Evolutionary conservation across 2,329 filamentous ascomycete genomes (phyloP), one percentile per base, ranked within the genome.

Genomic region (Arthrobotrys sphaeroides): DNA sequence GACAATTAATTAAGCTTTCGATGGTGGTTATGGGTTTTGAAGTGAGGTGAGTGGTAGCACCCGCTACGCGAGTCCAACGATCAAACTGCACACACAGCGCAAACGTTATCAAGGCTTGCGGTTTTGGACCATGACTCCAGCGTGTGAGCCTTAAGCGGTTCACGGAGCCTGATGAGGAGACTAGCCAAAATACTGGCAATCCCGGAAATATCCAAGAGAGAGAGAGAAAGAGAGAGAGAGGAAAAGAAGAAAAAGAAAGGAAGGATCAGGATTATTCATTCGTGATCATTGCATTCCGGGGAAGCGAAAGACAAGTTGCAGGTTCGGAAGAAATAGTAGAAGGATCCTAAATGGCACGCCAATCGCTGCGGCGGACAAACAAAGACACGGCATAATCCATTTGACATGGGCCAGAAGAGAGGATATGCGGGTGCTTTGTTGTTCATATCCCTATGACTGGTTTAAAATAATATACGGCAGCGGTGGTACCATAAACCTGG

Each of bases 141-240:
- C 47, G 67, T 64, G 67, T 72, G 67, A 72, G 67, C 67, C 67
- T 72, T 64, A 64, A 59, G 10, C 22, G 18, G 2, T 53, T 6
- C n/a, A 60, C 33, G 40, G 26, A 65, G 66, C 66, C 66, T 70
- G 66, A 33, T 62, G 57, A 26, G 12, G 42, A 70, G 66, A 70
- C 66, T 70, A 53, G 28, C 51, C 7, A 33, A 33, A 33, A 33
- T 6, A 10, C 18, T 18, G 26, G 1, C 28, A 31, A 13, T 36
- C 2, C 7, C n/a, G n/a, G n/a, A n/a, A n/a, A n/a, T n/a, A n/a
- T n/a, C n/a, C n/a, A n/a, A n/a, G n/a, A n/a, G n/a, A n/a, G n/a
- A n/a, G n/a, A n/a, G n/a, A n/a, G n/a, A n/a, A n/a, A n/a, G n/a
- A n/a, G n/a, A n/a, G n/a, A n/a, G n/a, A n/a, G n/a, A n/a, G n/a